phyloP scores from a whole-genome alignment of 2,329 filamentous ascomycete genomes.

The Penicillium fuscoglaucum region DNA sequence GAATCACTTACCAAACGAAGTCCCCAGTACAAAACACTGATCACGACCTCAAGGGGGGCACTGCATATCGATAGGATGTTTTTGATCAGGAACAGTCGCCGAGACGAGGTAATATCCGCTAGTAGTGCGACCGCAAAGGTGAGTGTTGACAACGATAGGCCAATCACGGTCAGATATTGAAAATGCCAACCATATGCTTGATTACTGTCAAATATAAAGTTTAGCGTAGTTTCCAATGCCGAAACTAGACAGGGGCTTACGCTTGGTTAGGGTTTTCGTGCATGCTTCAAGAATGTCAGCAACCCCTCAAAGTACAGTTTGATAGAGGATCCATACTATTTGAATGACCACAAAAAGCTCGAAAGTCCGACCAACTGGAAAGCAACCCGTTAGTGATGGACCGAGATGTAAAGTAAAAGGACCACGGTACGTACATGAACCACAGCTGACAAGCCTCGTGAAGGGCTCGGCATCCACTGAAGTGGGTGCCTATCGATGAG shows the following conservation, averaged over 20 bases:
- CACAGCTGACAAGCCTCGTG: slow-evolving; percentile 43
- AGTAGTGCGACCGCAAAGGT: slow-evolving; percentile 57
- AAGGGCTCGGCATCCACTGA: slow-evolving; percentile 46
- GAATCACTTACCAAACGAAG: slow-evolving; percentile 49
- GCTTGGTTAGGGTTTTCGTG: slow-evolving; percentile 45
- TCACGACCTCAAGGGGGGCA: slow-evolving; percentile 61
- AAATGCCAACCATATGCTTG: slow-evolving; percentile 66
- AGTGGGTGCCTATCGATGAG: slow-evolving; percentile 43
- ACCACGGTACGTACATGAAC: slow-evolving; percentile 40
- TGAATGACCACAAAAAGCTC: slow-evolving; percentile 48
- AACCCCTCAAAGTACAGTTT: background rate
- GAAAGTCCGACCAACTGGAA: slow-evolving; percentile 40
- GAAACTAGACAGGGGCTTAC: slow-evolving; percentile 24
- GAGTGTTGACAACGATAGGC: slow-evolving; percentile 55
- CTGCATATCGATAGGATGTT: slow-evolving; percentile 59
- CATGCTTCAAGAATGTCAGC: slow-evolving; percentile 34
- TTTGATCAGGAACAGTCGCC: slow-evolving; percentile 56
- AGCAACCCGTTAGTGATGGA: background rate
- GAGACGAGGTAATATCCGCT: slow-evolving; percentile 57
- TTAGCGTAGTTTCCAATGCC: background rate
- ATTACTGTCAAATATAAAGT: slow-evolving; percentile 42
- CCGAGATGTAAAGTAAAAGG: background rate
- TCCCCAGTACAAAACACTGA: slow-evolving; percentile 62
- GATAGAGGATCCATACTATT: slow-evolving; percentile 41
- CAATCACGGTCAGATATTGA: slow-evolving; percentile 65